Evolutionary conservation across 306 rosid genomes (phyloP), one percentile per base, ranked within the genome.

Genomic region (Rosa rugosa): DNA sequence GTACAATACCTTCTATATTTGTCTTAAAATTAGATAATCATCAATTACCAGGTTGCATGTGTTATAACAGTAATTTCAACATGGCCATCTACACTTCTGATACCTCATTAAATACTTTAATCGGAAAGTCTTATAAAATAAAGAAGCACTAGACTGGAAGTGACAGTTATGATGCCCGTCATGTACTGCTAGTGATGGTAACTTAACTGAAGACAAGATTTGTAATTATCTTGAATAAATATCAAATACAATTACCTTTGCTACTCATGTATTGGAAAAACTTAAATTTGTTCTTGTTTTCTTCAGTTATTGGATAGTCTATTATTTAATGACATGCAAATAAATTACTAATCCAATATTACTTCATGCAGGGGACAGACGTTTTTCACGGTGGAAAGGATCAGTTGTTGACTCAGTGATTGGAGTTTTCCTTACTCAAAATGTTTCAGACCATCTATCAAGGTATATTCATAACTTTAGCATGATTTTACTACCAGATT

Each of bases 331-430:
- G 42, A 70, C 49, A 72, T 71, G 70, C 71, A 82, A 66, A 83
- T 56, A 75, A 69, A 75, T 34, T 60, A 56, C 31, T 51, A 70
- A 83, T 57, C 7, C 68, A 57, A 50, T 34, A 17, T 80, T 70
- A 81, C 83, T 57, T 70, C 86, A 84, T 22, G 27, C 88, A 95
- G 98, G 99, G 83, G 99, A 93, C 82, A 91, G 99, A 70, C 90
- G 96, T 54, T 95, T 95, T 85, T 95, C 99, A 31, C 86, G 73
- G 76, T 93, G 99, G 99, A 95, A 95, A 90, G 99, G 99, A 76
- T 93, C 98, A 49, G 99, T 91, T 49, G 97, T 95, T 76, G 99
- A 95, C 82, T 95, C 99, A 3, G 97, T 95, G 64, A 85, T 95
- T 40, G 98, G 98, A 42, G 98, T 95, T 83, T 95, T 90, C 82